Base-by-base conservation (phyloP, 2,329 filamentous ascomycete genomes). In the Epichloe scottii region DNA sequence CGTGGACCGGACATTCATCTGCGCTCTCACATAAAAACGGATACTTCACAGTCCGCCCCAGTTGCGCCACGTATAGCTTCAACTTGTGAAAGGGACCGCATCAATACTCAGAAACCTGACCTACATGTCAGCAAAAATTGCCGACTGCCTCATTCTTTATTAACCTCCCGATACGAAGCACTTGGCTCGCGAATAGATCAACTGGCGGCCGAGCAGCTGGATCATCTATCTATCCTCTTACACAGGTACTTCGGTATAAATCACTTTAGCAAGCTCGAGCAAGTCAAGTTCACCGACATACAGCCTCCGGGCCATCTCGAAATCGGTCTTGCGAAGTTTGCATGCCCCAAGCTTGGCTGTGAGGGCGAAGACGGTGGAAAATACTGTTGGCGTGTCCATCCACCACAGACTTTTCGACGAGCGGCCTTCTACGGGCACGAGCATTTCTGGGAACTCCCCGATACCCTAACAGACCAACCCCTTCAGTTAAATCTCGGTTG, bases 51-150 rank as follows among this genome's bases (percentile, higher is more conserved):
- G 26, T 35, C 21, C 38, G 42, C n/a, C 17, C 49, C 17, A 17
- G 23, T 38, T 52, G 49, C 42, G 37, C 50, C 41, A 54, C 49
- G 43, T 46, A 52, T 34, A 49, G 41, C 33, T n/a, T 42, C 46
- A 35, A 33, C 30, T n/a, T 49, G 42, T 34, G 46, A 50, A 35
- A 42, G 42, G 35, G 41, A 40, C 17, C 23, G 34, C 43, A 40
- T 38, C 19, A 30, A 17, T 15, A 46, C 34, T 38, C 26, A 38
- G 47, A 48, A 46, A 21, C 42, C 46, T 23, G 52, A 34, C 10
- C 30, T 44, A 40, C 41, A 51, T 30, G 6, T 30, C 26, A 34
- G 21, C 46, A 12, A n/a, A 35, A 39, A 42, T 48, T 43, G 30
- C 35, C 37, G 21, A 44, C 46, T 51, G 40, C 19, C 33, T 49